Base-by-base conservation (phyloP, 441 rosid species). In the Melastoma candidum region DNA sequence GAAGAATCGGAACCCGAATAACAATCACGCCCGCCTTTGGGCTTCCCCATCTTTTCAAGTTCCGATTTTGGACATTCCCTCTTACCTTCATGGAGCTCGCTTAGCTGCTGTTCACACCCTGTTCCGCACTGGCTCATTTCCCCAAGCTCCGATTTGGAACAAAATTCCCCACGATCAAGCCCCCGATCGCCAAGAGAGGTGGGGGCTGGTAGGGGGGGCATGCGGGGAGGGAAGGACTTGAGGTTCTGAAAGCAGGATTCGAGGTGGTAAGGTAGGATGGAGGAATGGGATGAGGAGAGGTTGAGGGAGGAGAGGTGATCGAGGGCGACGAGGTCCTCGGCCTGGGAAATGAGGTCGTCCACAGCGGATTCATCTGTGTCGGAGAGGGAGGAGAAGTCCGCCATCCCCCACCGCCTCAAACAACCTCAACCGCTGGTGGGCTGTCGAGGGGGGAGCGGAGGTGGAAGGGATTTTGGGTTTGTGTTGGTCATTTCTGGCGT, bases 341-440 rank as follows among this genome's bases (percentile, higher is more conserved):
- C 60, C 65, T 82, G 90, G 1, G 95, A 76, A 53, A 86, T 60
- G 32, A 90, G 75, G 12, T 86, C 90, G 13, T 84, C 95, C 2
- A 82, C 84, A 1, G 85, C 87, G 36, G 90, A 77, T 26, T 86
- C 90, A 46, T 90, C 97, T 9, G 90, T 74, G 61, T 90, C 87
- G 1, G 90, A 84, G 3, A 81, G 66, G 68, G 56, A 60, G 46
- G 77, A 78, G 51, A 74, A 75, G 68, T 82, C 82, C n/a, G 75
- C 84, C 93, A 83, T 85, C 57, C 36, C 57, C 26, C 17, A 7
- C 43, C 11, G 22, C 41, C 10, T 17, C 22, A 17, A 17, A 17
- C 22, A 17, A 17, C 22, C 22, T 17, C 22, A 17, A 17, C 22
- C 22, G 22, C 22, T 17, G 22, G 22, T 17, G 22, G 22, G 22